These are phyloP conservation scores for Curvularia sp. DNA, from an alignment of 2,329 filamentous ascomycete genomes.

Conservation along the genomic window DNA sequence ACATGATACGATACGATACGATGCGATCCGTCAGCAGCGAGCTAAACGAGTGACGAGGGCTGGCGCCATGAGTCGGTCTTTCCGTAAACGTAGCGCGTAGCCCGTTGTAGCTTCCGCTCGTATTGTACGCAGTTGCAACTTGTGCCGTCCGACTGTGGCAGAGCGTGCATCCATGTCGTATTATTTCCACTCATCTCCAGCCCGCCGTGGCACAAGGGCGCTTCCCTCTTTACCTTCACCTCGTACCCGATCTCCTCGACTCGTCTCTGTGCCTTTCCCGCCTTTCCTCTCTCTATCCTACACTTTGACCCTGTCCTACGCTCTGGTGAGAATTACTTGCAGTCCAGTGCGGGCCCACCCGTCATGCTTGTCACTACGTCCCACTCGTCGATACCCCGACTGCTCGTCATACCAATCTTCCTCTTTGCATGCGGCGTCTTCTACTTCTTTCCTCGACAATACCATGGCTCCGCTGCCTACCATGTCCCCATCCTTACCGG, in stretches of 20 bases:
- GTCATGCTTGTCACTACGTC: slow-evolving; percentile 25
- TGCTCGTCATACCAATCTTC: slow-evolving; percentile 22
- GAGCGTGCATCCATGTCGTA: background rate
- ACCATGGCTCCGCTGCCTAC: slow-evolving; percentile 10
- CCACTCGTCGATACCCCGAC: slow-evolving; percentile 20
- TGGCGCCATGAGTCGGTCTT: background rate
- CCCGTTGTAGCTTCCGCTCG: slow-evolving; percentile 2
- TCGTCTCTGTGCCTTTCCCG: background rate
- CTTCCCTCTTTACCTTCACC: background rate
- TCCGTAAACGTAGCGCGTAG: background rate
- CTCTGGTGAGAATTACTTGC: background rate
- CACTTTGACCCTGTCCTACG: slow-evolving; percentile 2
- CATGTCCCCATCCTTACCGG: slow-evolving; percentile 2
- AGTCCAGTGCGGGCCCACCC: slow-evolving; percentile 5
- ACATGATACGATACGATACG: background rate
- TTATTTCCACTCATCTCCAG: background rate
- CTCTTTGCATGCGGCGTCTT: slow-evolving; percentile 20
- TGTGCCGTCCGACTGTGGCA: background rate
- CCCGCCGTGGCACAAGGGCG: background rate
- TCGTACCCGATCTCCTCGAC: background rate
- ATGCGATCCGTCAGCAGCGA: background rate
- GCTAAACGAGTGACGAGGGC: background rate
- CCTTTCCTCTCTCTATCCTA: background rate
- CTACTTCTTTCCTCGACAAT: slow-evolving; percentile 21
- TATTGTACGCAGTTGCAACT: background rate